Evolutionary conservation across 2,329 filamentous ascomycete genomes (phyloP), one percentile per base, ranked within the genome.

Genomic region (Aspergillus glaucus): DNA sequence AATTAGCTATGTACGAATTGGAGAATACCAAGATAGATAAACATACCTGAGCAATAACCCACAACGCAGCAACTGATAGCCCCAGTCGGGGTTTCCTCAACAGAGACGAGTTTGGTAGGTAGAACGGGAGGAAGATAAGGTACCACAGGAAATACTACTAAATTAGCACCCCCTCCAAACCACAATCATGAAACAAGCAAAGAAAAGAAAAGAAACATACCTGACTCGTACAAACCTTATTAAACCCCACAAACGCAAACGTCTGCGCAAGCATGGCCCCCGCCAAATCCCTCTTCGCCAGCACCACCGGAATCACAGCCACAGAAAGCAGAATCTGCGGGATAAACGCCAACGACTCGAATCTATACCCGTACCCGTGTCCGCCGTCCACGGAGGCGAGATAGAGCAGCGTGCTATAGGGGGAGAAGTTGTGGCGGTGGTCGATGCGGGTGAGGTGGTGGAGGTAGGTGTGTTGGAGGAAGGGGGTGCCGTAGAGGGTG

Each of bases 151-250:
- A 98, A 68, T 98, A 98, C 89, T 95, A 24, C 6, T n/a, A 17
- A 6, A 50, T 30, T 45, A 45, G 32, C 28, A 14, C 39, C 21
- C 43, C 12, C 28, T 12, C 4, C 22, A 22, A 21, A 22, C 6
- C 22, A 22, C 22, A 5, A 6, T 4, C 22, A 22, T 10, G 39
- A 41, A 30, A n/a, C 24, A 26, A 28, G 21, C 44, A 45, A 39
- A 6, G 15, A 17, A 15, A 8, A 26, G 26, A 26, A 46, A 32
- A 14, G 26, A 46, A 12, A 64, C 78, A 55, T 79, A 93, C 89
- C 79, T 97, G 92, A 62, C 90, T 95, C 3, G 93, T 98, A 78
- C 92, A 97, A 53, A 98, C 93, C 74, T 98, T 98, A 74, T 98
- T 98, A 60, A 97, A 97, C 0, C 90, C 85, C 3, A 97, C 93